Evolutionary conservation across 768 basidiomycete genomes (phyloP), one percentile per base, ranked within the genome.

Genomic region (Mycena haematopus): DNA sequence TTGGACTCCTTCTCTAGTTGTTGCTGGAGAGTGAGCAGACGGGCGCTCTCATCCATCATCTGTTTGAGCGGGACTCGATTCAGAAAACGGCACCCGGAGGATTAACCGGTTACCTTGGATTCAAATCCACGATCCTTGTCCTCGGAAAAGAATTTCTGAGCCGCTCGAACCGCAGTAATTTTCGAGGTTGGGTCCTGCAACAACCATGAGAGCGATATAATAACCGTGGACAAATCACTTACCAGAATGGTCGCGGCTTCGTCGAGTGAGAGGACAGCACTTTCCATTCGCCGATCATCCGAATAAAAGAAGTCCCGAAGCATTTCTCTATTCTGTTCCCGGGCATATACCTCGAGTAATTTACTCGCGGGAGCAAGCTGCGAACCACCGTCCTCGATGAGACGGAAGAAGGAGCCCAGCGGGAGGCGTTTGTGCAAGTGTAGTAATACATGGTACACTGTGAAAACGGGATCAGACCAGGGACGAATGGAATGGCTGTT

Each of bases 221-320:
- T 1, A 17, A 61, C 33, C 31, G 53, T 51, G 13, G 13, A 19
- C 5, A 21, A 60, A 44, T 27, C 9, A 71, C 72, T 65, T 67
- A 94, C 95, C 68, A 75, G 74, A 74, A 90, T 87, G 22, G 76
- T 76, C 3, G 82, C 79, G 8, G 93, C 90, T 74, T 98, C 97
- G 46, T 93, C 92, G 22, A 99, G 76, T 38, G 86, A 90, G 3
- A 99, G 77, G n/a, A 91, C 84, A 0, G 95, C 97, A 74, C 91
- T 96, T 72, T 99, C 97, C 15, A 93, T 90, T 49, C 96, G 84
- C 56, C 97, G 82, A 75, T 99, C 97, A 69, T 99, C 97, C 36
- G 96, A 96, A 71, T 96, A 99, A 75, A 95, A 99, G 76, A 96
- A 99, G 73, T 99, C 95, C 17, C 95, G 82, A 8, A 99, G 78